phyloP scores from a whole-genome alignment of 768 basidiomycete species.

The Paxillus involutus region DNA sequence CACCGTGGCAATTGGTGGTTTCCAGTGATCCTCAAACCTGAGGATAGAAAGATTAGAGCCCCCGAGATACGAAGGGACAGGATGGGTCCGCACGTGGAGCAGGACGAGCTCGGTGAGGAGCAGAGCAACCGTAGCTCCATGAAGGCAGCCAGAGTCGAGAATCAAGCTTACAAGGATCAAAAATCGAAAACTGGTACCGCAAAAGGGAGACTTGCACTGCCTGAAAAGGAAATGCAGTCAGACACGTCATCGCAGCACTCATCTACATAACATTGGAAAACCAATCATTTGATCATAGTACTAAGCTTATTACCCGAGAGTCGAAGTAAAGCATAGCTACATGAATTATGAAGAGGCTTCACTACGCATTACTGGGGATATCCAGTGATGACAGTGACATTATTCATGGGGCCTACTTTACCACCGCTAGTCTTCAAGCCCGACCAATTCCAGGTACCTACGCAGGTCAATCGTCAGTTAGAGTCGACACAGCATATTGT shows the following conservation, averaged over 20 bases:
- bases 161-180: no score
- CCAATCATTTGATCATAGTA: no score
- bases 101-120: neutral
- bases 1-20: neutral
- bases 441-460: conserved; percentile 54
- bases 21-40: neutral
- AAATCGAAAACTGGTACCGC: no score
- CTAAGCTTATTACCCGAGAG: neutral
- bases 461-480: neutral
- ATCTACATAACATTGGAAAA: neutral
- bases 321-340: no score
- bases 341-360: no score
- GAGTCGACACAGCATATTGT: neutral
- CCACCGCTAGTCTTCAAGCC: conserved; percentile 46
- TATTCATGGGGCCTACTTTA: conserved; percentile 30
- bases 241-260: no score
- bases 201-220: no score
- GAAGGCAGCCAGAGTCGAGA: neutral
- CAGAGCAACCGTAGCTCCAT: conserved; percentile 7
- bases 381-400: conserved; percentile 33
- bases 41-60: neutral
- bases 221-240: no score
- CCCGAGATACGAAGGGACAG: conserved; percentile 2
- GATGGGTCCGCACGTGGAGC: conserved; percentile 7
- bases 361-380: conserved; percentile 23